Evolutionary conservation across 352 stramenopile species (phyloP).

Genomic region (Globisporangium parvum): DNA sequence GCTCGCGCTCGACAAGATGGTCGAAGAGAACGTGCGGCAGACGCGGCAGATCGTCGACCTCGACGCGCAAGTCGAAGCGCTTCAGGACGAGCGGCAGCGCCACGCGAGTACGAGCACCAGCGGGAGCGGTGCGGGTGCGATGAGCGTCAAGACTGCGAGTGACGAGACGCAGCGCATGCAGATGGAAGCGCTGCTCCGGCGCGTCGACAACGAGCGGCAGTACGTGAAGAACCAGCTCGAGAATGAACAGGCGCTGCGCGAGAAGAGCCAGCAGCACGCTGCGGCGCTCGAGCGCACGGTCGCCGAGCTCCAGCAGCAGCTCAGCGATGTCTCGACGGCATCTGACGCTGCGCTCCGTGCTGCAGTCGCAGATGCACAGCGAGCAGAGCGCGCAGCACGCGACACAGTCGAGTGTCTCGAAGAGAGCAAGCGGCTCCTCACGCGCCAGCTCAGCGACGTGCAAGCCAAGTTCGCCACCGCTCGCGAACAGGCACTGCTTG

Average conservation of each 20-base stretch:
- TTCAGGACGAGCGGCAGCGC: conserved; percentile 50
- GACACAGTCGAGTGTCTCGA: conserved; percentile 39
- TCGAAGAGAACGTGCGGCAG: conserved; percentile 58
- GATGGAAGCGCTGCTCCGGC: conserved; percentile 65
- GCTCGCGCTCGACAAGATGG: conserved; percentile 68
- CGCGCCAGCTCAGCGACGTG: conserved; percentile 49
- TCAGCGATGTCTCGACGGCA: conserved; percentile 29
- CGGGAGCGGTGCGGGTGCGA: not conserved
- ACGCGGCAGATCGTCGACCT: conserved; percentile 61
- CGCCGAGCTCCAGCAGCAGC: conserved; percentile 23
- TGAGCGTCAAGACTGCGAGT: conserved; percentile 60
- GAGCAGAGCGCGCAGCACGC: conserved; percentile 31
- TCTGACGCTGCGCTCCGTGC: conserved; percentile 40
- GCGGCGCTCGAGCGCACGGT: conserved; percentile 38
- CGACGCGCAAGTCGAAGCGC: conserved; percentile 42
- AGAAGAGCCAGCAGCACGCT: conserved; percentile 34
- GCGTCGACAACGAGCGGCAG: conserved; percentile 74
- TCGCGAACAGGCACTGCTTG: conserved; percentile 50
- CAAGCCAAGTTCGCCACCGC: conserved; percentile 50
- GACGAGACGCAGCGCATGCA: conserved; percentile 76
- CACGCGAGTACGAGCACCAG: conserved; percentile 13
- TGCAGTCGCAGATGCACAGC: conserved; percentile 19
- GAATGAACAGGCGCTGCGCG: conserved; percentile 40
- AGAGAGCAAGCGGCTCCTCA: conserved; percentile 42
- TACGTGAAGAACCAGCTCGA: conserved; percentile 79